phyloP scores from a whole-genome alignment of 73 alveolate species.

The Tetrahymena elliotti region DNA sequence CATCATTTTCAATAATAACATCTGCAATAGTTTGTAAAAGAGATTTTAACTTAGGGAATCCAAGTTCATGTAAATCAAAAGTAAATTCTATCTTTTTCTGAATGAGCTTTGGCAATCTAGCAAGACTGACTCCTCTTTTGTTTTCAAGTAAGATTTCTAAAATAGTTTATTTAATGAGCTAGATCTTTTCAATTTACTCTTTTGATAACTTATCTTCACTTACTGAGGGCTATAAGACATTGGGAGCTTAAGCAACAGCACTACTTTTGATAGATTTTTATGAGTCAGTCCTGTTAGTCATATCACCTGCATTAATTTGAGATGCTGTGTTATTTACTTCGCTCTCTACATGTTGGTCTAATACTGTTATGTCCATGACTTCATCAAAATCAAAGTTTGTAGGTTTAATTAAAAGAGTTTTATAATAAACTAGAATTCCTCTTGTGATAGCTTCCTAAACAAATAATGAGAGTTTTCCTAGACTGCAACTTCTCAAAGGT shows the following conservation, averaged over 20 bases:
- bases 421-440: slow-evolving; percentile 19
- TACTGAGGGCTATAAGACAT: neutral
- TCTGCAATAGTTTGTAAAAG: slow-evolving; percentile 22
- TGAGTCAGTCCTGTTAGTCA: neutral
- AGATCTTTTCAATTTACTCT: slow-evolving; percentile 19
- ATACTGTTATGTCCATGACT: neutral
- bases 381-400: neutral
- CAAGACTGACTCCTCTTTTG: slow-evolving; percentile 41
- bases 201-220: slow-evolving; percentile 4
- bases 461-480: slow-evolving; percentile 14
- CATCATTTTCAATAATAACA: slow-evolving; percentile 27
- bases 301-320: neutral
- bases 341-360: neutral
- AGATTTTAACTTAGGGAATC: slow-evolving; percentile 33
- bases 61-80: slow-evolving; percentile 40
- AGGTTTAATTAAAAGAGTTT: slow-evolving; percentile 37
- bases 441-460: slow-evolving; percentile 41
- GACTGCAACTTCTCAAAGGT: slow-evolving; percentile 18
- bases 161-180: neutral
- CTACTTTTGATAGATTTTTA: neutral
- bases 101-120: slow-evolving; percentile 37
- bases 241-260: neutral
- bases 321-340: neutral
- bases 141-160: slow-evolving; percentile 24
- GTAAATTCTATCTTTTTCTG: slow-evolving; percentile 18